These are phyloP conservation scores for Wickerhamiella shivajii DNA, from an alignment of 805 yeast genomes.

Conservation along the genomic window DNA sequence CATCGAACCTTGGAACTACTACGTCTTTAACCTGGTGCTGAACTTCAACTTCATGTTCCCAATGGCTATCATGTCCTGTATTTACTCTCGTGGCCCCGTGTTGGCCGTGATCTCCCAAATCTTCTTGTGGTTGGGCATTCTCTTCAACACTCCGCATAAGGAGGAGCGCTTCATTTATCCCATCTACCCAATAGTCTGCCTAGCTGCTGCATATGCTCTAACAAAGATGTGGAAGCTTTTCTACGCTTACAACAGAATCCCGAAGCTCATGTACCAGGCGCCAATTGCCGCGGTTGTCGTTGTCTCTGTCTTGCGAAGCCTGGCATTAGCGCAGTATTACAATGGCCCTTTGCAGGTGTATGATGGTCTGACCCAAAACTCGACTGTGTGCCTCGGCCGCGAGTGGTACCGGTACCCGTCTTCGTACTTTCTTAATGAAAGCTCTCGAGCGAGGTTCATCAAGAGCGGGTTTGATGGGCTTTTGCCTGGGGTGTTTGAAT, in stretches of 20 bases:
- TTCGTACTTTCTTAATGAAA: slow-evolving; percentile 62
- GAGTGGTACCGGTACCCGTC: slow-evolving; percentile 93
- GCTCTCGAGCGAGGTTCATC: slow-evolving; percentile 43
- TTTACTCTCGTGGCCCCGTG: slow-evolving; percentile 7
- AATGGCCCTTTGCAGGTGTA: slow-evolving; percentile 57
- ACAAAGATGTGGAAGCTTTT: slow-evolving; percentile 12
- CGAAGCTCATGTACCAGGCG: slow-evolving; percentile 2
- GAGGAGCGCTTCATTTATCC: slow-evolving; percentile 89
- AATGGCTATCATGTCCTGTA: slow-evolving; percentile 13
- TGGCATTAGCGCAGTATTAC: slow-evolving; percentile 51
- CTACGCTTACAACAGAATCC: slow-evolving; percentile 7
- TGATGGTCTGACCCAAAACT: slow-evolving; percentile 26
- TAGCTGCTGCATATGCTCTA: slow-evolving; percentile 44
- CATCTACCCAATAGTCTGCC: slow-evolving; percentile 51
- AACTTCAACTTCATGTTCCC: slow-evolving; percentile 48
- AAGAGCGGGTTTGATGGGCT: slow-evolving; percentile 72
- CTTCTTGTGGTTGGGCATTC: slow-evolving; percentile 50
- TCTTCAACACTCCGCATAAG: slow-evolving; percentile 71
- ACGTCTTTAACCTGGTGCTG: slow-evolving; percentile 48
- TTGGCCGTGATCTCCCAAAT: slow-evolving; percentile 32
- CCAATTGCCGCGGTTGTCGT: slow-evolving; percentile 13
- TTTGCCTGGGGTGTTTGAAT: slow-evolving; percentile 69
- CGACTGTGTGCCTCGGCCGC: slow-evolving; percentile 73
- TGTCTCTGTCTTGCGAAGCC: slow-evolving; percentile 36
- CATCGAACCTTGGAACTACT: slow-evolving; percentile 62